Evolutionary conservation across 1,284 basidiomycete genomes (phyloP).

Genomic region (Pseudozyma thailandica): DNA sequence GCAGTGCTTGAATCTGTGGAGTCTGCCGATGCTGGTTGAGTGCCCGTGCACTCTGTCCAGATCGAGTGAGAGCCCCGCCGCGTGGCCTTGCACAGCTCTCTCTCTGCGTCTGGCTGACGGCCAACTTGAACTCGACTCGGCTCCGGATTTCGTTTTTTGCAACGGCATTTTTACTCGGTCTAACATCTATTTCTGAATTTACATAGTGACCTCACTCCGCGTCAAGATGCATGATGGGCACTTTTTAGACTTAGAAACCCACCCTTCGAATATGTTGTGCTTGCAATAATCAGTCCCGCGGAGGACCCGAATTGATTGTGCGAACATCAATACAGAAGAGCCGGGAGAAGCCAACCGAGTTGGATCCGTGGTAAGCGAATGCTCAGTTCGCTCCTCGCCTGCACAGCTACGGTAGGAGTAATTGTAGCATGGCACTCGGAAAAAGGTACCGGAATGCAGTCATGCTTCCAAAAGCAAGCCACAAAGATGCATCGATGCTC

Average conservation of each 20-base stretch:
- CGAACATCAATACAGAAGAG: too few relatives aligned
- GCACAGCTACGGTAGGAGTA: too few relatives aligned
- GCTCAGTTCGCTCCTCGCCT: too few relatives aligned
- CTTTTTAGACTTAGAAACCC: background rate
- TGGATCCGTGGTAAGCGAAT: too few relatives aligned
- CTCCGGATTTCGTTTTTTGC: slow-evolving; percentile 1
- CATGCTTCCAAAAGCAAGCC: too few relatives aligned
- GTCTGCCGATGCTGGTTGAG: slow-evolving; percentile 2
- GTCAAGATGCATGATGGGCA: background rate
- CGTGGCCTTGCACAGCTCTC: background rate
- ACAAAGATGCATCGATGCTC: too few relatives aligned
- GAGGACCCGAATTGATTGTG: too few relatives aligned
- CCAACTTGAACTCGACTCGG: slow-evolving; percentile 1
- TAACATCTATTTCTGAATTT: background rate
- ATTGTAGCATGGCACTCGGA: too few relatives aligned
- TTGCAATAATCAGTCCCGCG: too few relatives aligned
- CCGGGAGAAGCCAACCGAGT: too few relatives aligned
- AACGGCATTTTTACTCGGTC: background rate
- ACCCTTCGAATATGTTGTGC: background rate
- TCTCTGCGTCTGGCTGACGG: background rate
- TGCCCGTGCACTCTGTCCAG: slow-evolving; percentile 6
- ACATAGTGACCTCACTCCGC: background rate
- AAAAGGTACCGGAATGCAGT: too few relatives aligned
- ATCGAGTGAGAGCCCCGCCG: background rate
- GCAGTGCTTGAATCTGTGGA: background rate